Evolutionary conservation across 768 basidiomycete species (phyloP), one percentile per base, ranked within the genome.

Genomic region (Boletus barrowsii): DNA sequence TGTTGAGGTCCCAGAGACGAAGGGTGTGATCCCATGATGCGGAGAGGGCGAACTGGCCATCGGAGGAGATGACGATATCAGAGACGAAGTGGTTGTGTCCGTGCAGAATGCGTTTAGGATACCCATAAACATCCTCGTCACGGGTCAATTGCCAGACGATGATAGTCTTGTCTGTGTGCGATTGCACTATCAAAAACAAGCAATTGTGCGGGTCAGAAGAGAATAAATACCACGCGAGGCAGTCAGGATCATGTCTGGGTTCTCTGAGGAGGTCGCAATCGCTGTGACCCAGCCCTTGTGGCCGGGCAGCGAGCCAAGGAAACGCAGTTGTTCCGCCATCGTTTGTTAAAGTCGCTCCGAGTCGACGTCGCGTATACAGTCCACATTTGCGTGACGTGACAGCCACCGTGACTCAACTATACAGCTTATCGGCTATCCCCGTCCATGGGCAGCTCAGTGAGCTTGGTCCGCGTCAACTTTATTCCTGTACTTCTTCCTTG

Each of bases 21-120:
- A 99, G 90, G 37, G 97, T 98, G 80, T 98, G 96, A 79, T 99
- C 97, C 97, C 97, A 98, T 41, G 96, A 98, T 37, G 97, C 90
- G 59, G 97, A 98, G 57, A 99, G 88, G 43, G 97, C 96, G 74
- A 98, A 98, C 78, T 98, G 96, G 68, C 97, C 97, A 72, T 99
- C 97, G 56, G 96, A 97, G 56, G 96, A 98, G 73, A 98, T 95
- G 67, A 97, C 96, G 65, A 98, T 91, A 71, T 98, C 95, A 39
- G 94, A 98, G 55, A 98, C 95, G 72, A 98, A 98, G 81, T 97
- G 96, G 79, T 98, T 98, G 82, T 99, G 97, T 58, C 97, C 96
- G 72, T 93, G 89, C 56, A 99, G 88, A 68, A 98, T 91, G 71
- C 89, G 87, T 80, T 98, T 98, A 57, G 97, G 96, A 80, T 87